Evolutionary conservation across 306 rosid species (phyloP), one percentile per base, ranked within the genome.

Genomic region (Quercus rubra): DNA sequence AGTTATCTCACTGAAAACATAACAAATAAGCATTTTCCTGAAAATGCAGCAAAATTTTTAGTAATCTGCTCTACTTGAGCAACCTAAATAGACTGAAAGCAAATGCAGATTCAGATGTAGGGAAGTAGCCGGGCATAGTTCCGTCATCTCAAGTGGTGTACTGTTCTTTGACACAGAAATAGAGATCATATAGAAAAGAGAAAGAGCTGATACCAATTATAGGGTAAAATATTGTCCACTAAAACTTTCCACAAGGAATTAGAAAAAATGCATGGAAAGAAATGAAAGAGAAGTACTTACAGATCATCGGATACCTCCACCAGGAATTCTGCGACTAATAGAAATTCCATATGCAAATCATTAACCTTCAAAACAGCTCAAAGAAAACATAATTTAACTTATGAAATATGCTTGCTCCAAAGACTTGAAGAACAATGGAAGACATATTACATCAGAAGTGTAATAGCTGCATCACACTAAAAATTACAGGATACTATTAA

Each of bases 261-360:
- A 46, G 12, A 38, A 62, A 58, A 46, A 23, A 46, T 10, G 51
- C 51, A 33, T 68, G 21, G 67, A 27, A 70, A 19, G 62, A 25
- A 30, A 71, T 3, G 64, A 28, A 71, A 71, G 87, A 74, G 64
- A 46, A 56, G 74, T 59, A 85, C 97, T 89, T 81, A 94, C 98
- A 94, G 81, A 86, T 92, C 97, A 86, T 94, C 97, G 75, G 97
- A 88, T 81, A 94, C 84, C 83, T 94, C 98, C 77, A 94, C 97
- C 25, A 94, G 77, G 86, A 94, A 94, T 83, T 94, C 98, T 63
- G 97, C 91, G 83, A 88, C 79, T 67, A 93, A 94, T 27, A 94
- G 90, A 79, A 94, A 94, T 56, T 91, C 93, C 97, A 94, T 92
- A 83, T 94, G 97, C 90, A 94, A 81, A 87, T 91, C 93, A 70